Evolutionary conservation across 116 monocot genomes (phyloP).

Genomic region (Cymodocea nodosa): DNA sequence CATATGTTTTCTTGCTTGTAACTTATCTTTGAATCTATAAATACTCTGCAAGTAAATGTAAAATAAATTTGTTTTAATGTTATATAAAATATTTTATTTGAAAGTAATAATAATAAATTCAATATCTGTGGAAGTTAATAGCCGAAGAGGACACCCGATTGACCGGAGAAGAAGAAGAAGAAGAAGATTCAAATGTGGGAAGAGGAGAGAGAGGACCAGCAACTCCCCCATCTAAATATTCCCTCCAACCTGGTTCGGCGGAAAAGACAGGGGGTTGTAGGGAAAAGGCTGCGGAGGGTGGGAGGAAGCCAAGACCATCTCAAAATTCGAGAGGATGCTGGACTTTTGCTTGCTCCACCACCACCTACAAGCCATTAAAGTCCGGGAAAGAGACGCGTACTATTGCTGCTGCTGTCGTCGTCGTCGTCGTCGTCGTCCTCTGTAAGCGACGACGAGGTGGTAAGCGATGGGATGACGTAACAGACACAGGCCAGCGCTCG

Average conservation of each 20-base stretch:
- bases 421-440: background rate
- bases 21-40: no score
- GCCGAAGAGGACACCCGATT: no score
- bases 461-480: background rate
- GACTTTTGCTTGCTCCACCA: background rate
- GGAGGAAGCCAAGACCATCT: background rate
- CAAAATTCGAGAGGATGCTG: background rate
- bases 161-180: background rate
- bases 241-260: background rate
- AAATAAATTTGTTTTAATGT: no score
- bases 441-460: background rate
- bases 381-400: no score
- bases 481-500: background rate
- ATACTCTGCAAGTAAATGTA: no score
- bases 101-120: no score
- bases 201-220: no score
- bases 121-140: no score
- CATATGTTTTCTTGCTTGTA: no score
- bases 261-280: background rate
- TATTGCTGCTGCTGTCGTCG: background rate
- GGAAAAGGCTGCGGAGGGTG: no score
- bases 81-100: no score
- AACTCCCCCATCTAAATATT: slow-evolving; percentile 7
- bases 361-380: background rate
- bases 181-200: background rate